Base-by-base conservation (phyloP, 352 stramenopile species). In the Pythium sukuiense region DNA sequence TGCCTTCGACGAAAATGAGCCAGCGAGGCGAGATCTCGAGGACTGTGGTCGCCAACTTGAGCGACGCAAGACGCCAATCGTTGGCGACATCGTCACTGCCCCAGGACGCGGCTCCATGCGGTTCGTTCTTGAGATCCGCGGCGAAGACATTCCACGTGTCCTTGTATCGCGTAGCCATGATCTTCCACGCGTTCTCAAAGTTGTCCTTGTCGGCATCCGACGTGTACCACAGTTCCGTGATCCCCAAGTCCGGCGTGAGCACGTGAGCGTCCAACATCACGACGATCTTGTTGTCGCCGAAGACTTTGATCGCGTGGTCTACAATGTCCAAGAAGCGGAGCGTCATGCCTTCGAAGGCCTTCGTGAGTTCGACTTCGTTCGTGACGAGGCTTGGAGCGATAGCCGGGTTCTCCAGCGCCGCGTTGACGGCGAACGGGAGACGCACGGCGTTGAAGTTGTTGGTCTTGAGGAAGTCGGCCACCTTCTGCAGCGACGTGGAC, bases 41-140 rank as follows among this genome's bases (percentile, higher is more conserved):
- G 7, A 86, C 71, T 9, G 18, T 46, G 0, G 73, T 61, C 0
- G 72, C 65, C n/a, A 80, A 39, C 2, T 60, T 59, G 49, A 57
- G 70, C 8, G 77, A 68, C 12, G 74, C 73, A 20, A 86, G 74
- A 41, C 70, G 78, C 77, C 77, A 88, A 72, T 88, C 80, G 3
- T 70, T 85, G 7, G 45, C 55, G 5, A 63, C 18, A 52, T 77
- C 67, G 39, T 62, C 67, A 3, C 60, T 76, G 2, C 80, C 80
- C 80, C 80, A 88, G 1, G 76, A 71, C 2, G 80, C 80, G 9
- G 70, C 59, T 8, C 74, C 80, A 60, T 88, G 80, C 1, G 80
- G 80, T 14, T 88, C 80, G 63, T 88, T 88, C 61, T 82, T 85
- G 11, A 88, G 48, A 61, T 88, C 80, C 0, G 77, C 73, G 5